Evolutionary conservation across 2,329 filamentous ascomycete genomes (phyloP), one percentile per base, ranked within the genome.

Genomic region (Cladophialophora exuberans): DNA sequence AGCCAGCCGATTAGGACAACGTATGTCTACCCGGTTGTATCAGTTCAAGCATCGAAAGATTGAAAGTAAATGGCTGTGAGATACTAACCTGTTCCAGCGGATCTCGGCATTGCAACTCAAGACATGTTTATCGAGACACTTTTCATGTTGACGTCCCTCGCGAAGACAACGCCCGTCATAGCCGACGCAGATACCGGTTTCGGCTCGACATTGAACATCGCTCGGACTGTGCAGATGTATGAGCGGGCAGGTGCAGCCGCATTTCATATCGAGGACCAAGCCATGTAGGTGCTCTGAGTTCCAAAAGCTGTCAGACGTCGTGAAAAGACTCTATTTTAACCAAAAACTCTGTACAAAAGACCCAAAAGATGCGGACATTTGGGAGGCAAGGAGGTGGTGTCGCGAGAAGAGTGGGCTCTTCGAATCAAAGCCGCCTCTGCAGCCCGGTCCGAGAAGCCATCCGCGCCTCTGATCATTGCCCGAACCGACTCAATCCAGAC

Each of bases 191-290:
- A 82, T 62, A 70, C 73, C 20, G 79, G 79, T 23, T 81, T 80
- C 62, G 79, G 79, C 44, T 77, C 79, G 0, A 70, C 72, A 13
- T 67, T 73, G 31, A 73, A 73, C 70, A 71, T 79, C 25, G 72
- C 76, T 10, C 73, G 77, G 11, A 79, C 78, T 3, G 75, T 78
- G 3, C 68, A 73, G 23, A 69, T 75, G 41, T 82, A 82, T 67
- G 74, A 75, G 23, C 73, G 76, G 43, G 73, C 78, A 2, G 80
- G 80, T 18, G 76, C 83, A 2, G 80, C 81, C 1, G 81, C 72
- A 9, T 72, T 83, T 38, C 81, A 83, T 64, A 75, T 83, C 60
- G 81, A 84, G 66, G 81, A 83, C 66, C 70, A 76, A 44, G 49
- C 52, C 3, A 38, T 53, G 51, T n/a, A n/a, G n/a, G n/a, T n/a